Conservation (phyloP, 805 yeast species). For the Saturnispora saitoi region DNA sequence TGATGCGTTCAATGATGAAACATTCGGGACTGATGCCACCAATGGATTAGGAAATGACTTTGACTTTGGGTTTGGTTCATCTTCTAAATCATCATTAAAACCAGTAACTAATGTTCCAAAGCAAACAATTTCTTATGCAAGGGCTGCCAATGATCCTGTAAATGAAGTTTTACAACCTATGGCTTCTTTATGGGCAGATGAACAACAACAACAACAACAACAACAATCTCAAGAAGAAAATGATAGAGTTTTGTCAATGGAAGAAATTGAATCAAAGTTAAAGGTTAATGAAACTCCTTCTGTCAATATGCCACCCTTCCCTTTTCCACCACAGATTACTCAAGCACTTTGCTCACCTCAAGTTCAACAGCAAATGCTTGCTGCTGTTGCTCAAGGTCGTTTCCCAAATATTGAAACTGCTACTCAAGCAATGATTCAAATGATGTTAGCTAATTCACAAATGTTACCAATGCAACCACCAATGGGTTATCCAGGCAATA, state of each 20-base stretch:
- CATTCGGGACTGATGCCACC: slow-evolving; percentile 53
- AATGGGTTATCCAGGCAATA: slow-evolving; percentile 8
- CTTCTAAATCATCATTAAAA: slow-evolving; percentile 3
- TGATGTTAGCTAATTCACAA: slow-evolving; percentile 18
- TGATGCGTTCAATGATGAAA: slow-evolving; percentile 74
- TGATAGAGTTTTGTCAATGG: slow-evolving; percentile 57
- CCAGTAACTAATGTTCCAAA: slow-evolving; percentile 21
- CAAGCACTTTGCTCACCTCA: slow-evolving; percentile 20
- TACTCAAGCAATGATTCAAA: slow-evolving; percentile 27
- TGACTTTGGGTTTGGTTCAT: slow-evolving; percentile 42
- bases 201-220: slow-evolving; percentile 16
- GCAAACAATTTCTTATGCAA: slow-evolving; percentile 34
- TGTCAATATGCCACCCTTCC: slow-evolving; percentile 17
- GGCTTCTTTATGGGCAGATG: slow-evolving; percentile 60
- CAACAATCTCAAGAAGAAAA: slow-evolving; percentile 15
- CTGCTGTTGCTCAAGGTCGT: slow-evolving; percentile 28
- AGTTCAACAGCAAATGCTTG: slow-evolving; percentile 23
- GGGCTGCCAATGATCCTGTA: slow-evolving; percentile 29
- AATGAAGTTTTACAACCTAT: slow-evolving; percentile 52
- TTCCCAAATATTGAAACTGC: slow-evolving; percentile 27
- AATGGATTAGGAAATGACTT: slow-evolving; percentile 47
- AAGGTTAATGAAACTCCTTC: slow-evolving; percentile 29
- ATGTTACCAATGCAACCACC: slow-evolving; percentile 13
- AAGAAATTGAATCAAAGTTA: slow-evolving; percentile 77
- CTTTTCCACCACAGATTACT: slow-evolving; percentile 20